A percentile compares a stretch with the other conserved stretches of the same genome.
Conservation (phyloP, 257 asterid species). For the Plantago elongata region DNA sequence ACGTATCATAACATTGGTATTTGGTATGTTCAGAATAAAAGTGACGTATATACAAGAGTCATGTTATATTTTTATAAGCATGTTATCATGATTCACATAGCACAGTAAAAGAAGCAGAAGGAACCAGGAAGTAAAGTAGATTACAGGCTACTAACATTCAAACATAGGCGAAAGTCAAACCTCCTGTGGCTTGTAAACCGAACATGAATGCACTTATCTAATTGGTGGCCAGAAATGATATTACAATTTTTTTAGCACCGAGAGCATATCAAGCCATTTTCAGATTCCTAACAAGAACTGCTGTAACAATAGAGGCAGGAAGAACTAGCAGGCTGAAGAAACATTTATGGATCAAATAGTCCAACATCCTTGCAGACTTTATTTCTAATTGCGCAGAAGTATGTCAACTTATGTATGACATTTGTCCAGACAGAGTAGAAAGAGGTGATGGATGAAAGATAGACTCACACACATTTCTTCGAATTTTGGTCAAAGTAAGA, state of each 20-base stretch:
- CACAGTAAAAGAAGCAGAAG: neutral
- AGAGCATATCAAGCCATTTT: neutral
- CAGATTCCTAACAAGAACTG: neutral
- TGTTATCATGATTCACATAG: neutral
- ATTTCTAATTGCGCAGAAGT: neutral
- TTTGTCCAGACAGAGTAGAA: neutral
- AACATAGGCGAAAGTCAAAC: neutral
- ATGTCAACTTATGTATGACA: neutral
- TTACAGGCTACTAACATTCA: too few species aligned
- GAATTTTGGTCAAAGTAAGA: conserved; percentile 67
- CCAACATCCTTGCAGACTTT: conserved; percentile 3
- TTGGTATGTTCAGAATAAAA: too few species aligned
- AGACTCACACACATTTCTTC: conserved; percentile 90
- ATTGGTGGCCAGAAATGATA: neutral
- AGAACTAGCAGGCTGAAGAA: neutral
- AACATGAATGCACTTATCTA: too few species aligned
- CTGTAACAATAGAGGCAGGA: neutral
- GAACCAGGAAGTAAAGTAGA: neutral
- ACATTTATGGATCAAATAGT: neutral
- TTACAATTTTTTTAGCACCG: too few species aligned
- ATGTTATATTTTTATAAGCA: too few species aligned
- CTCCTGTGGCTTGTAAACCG: neutral
- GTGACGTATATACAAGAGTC: too few species aligned
- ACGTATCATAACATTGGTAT: too few species aligned
- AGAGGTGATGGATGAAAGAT: conserved; percentile 17